Evolutionary conservation across 805 yeast genomes (phyloP), one percentile per base, ranked within the genome.

Genomic region (Metschnikowia arizonensis): DNA sequence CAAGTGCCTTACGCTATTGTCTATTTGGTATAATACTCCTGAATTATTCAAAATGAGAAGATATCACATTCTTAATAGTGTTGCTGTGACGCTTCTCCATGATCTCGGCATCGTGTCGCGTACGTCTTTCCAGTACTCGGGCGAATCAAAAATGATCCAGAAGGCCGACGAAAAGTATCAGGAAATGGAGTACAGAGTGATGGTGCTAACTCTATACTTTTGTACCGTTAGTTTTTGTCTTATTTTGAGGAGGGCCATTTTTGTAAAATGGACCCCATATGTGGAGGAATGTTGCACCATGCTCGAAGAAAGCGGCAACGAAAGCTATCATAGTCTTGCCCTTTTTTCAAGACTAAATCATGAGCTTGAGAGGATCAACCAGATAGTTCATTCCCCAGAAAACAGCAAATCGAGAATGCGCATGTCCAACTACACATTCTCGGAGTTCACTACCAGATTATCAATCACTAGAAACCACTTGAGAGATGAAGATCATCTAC

Each of bases 11-110:
- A 58, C 85, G 15, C 56, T 86, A 5, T 67, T 85, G 42, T 76
- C 85, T 21, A 62, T 83, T 24, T 89, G 96, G 96, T 88, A 88
- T 59, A 86, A 85, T 52, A 78, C 87, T 3, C 86, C 96, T 0
- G 96, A 88, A 62, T 69, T 86, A 54, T 85, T 86, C 52, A 85
- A 82, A 51, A 85, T 85, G 54, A 78, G 95, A 46, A 77, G 95
- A 39, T 82, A 83, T 52, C 93, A 86, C 59, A 68, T 88, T 42
- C 73, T 87, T 50, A 78, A 80, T 44, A 69, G 78, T 11, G 67
- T 87, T 18, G 80, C 89, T 42, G 78, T 83, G 11, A 72, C 84
- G 3, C 69, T 89, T 63, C 74, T 85, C 1, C 83, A 80, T 54
- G 97, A 89, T 60, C 64, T 89, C 44, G 95, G 95, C 0, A 72